A percentile compares a stretch with the other conserved stretches of the same genome.
These are phyloP conservation scores for Plantago major DNA, from an alignment of 257 asterid species.

Conservation along the genomic window DNA sequence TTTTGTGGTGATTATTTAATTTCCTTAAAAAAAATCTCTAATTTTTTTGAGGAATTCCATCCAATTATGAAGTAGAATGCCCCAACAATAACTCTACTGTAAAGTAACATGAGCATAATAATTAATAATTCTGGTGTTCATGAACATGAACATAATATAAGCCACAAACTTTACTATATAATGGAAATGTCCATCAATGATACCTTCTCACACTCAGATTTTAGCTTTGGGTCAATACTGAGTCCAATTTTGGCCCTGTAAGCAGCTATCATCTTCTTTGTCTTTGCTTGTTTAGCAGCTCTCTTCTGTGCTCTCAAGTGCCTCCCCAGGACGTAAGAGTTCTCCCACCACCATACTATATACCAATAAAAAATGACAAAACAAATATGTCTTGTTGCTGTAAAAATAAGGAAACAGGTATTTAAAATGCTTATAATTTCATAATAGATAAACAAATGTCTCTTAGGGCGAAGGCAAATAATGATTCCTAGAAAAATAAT, in stretches of 20 bases:
- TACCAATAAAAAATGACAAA: constrained; percentile 14
- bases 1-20: no score
- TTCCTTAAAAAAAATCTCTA: neutral
- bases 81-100: neutral
- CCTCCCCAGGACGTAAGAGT: constrained; percentile 78
- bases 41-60: neutral
- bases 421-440: no score
- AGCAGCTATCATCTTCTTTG: constrained; percentile 65
- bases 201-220: constrained; percentile 80
- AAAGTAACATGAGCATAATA: neutral
- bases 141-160: neutral
- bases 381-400: constrained; percentile 1
- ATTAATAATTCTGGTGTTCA: no score
- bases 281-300: constrained; percentile 71
- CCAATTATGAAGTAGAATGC: neutral
- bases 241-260: constrained; percentile 66
- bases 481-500: neutral
- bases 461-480: no score
- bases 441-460: no score
- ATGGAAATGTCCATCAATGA: neutral
- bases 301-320: constrained; percentile 72
- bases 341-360: constrained; percentile 91
- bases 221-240: constrained; percentile 58
- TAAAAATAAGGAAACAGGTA: neutral
- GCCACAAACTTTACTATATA: neutral